A percentile compares a stretch with the other conserved stretches of the same genome.
phyloP scores from a whole-genome alignment of 768 basidiomycete genomes.

The Suillus clintonianus region DNA sequence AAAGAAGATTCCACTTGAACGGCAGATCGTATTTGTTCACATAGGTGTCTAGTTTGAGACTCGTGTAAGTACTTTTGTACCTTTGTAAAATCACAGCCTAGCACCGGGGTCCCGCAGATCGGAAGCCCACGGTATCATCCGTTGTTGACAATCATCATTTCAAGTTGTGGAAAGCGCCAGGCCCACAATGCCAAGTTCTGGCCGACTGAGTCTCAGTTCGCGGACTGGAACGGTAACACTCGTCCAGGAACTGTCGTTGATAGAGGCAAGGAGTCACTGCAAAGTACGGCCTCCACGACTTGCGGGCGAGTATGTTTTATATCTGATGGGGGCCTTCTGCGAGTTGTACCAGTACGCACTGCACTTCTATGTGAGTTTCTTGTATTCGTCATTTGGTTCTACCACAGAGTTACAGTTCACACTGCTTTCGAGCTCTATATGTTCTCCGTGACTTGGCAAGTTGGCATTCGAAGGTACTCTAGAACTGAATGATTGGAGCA shows the following conservation, averaged over 20 bases:
- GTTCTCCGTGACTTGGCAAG: too few species aligned
- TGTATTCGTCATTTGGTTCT: too few species aligned
- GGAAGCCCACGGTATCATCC: slow-evolving; percentile 60
- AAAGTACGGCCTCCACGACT: slow-evolving; percentile 44
- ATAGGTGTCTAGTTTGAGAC: too few species aligned
- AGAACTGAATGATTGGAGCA: neutral
- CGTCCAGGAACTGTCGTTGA: slow-evolving; percentile 81
- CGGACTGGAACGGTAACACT: slow-evolving; percentile 73
- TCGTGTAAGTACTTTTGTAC: too few species aligned
- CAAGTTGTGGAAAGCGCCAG: slow-evolving; percentile 85
- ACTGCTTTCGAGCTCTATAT: too few species aligned
- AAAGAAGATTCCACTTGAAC: too few species aligned
- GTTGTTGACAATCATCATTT: slow-evolving; percentile 68
- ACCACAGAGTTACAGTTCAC: too few species aligned
- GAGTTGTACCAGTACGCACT: too few species aligned
- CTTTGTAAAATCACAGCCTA: too few species aligned
- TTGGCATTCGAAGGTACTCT: too few species aligned
- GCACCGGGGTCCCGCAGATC: slow-evolving; percentile 40
- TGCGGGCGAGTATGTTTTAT: slow-evolving; percentile 72
- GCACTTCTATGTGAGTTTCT: neutral
- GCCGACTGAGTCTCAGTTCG: slow-evolving; percentile 48
- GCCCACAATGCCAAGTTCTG: slow-evolving; percentile 57
- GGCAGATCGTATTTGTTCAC: too few species aligned
- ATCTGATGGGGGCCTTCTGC: slow-evolving; percentile 36
- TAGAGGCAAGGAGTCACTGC: slow-evolving; percentile 73